A percentile compares a stretch with the other conserved stretches of the same genome.
These are phyloP conservation scores for Botryotinia calthae DNA, from an alignment of 2,329 filamentous ascomycete species.

Conservation along the genomic window DNA sequence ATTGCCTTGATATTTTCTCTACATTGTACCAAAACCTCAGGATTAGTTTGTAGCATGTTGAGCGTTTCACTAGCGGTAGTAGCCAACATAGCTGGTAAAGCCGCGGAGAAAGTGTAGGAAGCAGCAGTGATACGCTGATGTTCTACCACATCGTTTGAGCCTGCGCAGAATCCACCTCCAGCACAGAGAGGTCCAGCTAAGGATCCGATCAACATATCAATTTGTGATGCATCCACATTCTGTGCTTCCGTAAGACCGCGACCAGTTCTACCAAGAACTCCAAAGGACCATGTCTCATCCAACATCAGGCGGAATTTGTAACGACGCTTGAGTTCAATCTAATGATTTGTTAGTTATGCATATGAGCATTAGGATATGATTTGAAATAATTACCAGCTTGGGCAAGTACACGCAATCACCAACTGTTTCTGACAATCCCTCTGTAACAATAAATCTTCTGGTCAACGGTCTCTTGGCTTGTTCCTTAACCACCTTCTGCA, in stretches of 20 bases:
- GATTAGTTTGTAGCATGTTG: slow-evolving; percentile 79
- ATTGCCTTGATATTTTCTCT: slow-evolving; percentile 85
- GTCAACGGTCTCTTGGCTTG: slow-evolving; percentile 82
- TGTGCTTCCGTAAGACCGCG: slow-evolving; percentile 93
- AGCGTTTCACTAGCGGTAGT: slow-evolving; percentile 95
- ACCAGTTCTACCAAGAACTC: slow-evolving; percentile 86
- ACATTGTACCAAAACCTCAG: slow-evolving; percentile 74
- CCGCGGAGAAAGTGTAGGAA: slow-evolving; percentile 94
- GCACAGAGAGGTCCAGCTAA: slow-evolving; percentile 86
- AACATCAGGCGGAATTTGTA: slow-evolving; percentile 98
- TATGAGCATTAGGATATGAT: not conserved
- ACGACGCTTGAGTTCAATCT: slow-evolving; percentile 88
- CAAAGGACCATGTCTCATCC: slow-evolving; percentile 97
- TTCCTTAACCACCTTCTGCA: slow-evolving; percentile 83
- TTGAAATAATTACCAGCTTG: slow-evolving; percentile 62
- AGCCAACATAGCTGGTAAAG: slow-evolving; percentile 86
- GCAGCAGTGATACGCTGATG: slow-evolving; percentile 93
- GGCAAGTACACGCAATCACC: slow-evolving; percentile 85
- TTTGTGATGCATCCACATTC: slow-evolving; percentile 87
- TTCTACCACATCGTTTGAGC: slow-evolving; percentile 85
- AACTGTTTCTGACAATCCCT: slow-evolving; percentile 87
- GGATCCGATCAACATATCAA: slow-evolving; percentile 97
- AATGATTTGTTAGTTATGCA: slow-evolving; percentile 18
- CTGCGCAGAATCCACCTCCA: slow-evolving; percentile 94
- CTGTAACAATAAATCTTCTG: slow-evolving; percentile 90